These are phyloP conservation scores for Podaxis sp. DNA, from an alignment of 768 basidiomycete species.

Conservation along the genomic window DNA sequence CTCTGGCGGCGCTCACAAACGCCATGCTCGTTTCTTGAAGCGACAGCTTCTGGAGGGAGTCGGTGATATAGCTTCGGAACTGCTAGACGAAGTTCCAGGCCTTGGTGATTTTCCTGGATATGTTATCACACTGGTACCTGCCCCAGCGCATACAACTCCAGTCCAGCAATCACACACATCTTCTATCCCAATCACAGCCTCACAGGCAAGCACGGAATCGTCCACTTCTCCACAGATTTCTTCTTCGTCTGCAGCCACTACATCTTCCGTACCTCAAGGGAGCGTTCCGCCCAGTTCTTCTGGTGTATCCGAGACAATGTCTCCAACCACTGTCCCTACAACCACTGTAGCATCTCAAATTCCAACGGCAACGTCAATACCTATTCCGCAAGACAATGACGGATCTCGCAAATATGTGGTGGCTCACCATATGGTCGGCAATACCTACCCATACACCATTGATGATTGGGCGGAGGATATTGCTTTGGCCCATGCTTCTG, in stretches of 20 bases:
- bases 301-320: background rate
- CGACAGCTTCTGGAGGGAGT: background rate
- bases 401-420: slow-evolving; percentile 45
- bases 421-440: slow-evolving; percentile 65
- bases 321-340: background rate
- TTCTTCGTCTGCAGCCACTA: background rate
- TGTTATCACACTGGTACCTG: background rate
- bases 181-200: background rate
- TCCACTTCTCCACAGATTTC: background rate
- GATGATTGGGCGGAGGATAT: slow-evolving; percentile 53
- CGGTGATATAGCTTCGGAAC: background rate
- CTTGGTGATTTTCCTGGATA: background rate
- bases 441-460: slow-evolving; percentile 58
- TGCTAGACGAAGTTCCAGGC: background rate
- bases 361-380: background rate
- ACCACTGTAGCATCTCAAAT: background rate
- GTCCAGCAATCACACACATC: background rate
- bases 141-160: background rate
- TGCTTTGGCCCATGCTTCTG: slow-evolving; percentile 48
- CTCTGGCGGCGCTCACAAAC: background rate
- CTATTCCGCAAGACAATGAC: slow-evolving; percentile 17
- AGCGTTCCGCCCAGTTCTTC: background rate
- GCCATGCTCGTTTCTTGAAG: background rate
- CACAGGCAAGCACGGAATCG: slow-evolving; percentile 7
- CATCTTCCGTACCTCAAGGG: background rate